Conservation (phyloP, 164 flowering plant genomes). For the Tetrastigma voinierianum region DNA sequence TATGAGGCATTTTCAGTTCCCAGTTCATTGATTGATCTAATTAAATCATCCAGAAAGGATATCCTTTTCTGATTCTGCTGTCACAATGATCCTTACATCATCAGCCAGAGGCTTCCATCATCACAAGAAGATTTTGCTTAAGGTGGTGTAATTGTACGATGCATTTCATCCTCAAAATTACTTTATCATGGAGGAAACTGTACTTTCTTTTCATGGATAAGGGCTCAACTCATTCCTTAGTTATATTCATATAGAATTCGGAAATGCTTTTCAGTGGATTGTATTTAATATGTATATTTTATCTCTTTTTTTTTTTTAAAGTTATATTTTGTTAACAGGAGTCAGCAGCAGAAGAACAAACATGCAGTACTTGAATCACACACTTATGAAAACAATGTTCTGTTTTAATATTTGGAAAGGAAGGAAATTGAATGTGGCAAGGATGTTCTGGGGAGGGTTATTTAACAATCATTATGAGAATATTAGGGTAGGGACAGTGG, state of each 20-base stretch:
- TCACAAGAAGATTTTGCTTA: conserved; percentile 84
- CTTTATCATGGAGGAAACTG: conserved; percentile 5
- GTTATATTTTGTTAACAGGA: not conserved
- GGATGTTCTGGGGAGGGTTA: no score
- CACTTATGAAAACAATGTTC: not conserved
- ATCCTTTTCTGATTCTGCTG: conserved; percentile 75
- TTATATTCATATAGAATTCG: not conserved
- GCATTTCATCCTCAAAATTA: conserved; percentile 10
- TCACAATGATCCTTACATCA: conserved; percentile 77
- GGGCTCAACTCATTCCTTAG: not conserved
- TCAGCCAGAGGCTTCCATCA: conserved; percentile 68
- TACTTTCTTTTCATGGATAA: not conserved
- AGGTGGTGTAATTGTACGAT: conserved; percentile 32
- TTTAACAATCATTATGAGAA: no score
- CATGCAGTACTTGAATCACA: not conserved
- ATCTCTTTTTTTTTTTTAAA: not conserved
- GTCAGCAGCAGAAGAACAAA: not conserved
- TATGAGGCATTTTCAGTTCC: not conserved
- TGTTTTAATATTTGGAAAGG: not conserved
- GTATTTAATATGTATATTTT: not conserved
- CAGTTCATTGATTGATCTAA: conserved; percentile 7
- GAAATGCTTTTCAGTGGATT: not conserved
- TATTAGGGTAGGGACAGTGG: no score
- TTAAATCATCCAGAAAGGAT: conserved; percentile 74
- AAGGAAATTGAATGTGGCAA: no score